phyloP scores from a whole-genome alignment of 345 rosid genomes.

The Rhizophora mangle region DNA sequence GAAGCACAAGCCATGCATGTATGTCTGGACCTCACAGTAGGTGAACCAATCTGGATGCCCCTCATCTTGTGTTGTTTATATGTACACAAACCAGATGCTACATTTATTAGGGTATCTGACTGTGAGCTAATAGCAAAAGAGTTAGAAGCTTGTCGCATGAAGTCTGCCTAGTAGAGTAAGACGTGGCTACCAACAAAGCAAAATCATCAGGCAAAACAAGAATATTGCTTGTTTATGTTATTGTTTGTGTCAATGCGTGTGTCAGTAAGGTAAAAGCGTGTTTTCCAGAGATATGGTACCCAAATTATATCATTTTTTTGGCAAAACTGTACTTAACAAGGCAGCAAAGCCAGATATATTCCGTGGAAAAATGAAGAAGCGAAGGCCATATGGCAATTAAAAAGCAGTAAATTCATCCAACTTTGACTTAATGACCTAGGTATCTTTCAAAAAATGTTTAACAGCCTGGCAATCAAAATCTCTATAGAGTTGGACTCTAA shows the following conservation, averaged over 20 bases:
- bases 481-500: too few species aligned
- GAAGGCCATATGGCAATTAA: background rate
- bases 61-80: slow-evolving; percentile 43
- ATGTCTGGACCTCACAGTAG: slow-evolving; percentile 55
- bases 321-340: background rate
- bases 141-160: background rate
- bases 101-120: background rate
- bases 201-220: background rate
- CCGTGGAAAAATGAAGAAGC: too few species aligned
- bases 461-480: too few species aligned
- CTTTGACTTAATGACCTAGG: background rate
- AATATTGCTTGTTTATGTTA: background rate
- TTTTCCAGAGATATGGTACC: background rate
- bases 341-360: too few species aligned
- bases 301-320: too few species aligned
- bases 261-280: background rate
- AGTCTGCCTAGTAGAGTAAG: background rate
- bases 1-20: slow-evolving; percentile 67
- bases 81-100: slow-evolving; percentile 1
- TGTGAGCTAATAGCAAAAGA: slow-evolving; percentile 3
- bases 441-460: too few species aligned
- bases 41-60: slow-evolving; percentile 49
- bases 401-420: background rate
- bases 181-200: background rate
- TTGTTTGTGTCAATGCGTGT: background rate